Percentiles rank a stretch among this genome's conserved stretches.
Conservation (phyloP, 2,329 filamentous ascomycete genomes). For the Cadophora malorum region DNA sequence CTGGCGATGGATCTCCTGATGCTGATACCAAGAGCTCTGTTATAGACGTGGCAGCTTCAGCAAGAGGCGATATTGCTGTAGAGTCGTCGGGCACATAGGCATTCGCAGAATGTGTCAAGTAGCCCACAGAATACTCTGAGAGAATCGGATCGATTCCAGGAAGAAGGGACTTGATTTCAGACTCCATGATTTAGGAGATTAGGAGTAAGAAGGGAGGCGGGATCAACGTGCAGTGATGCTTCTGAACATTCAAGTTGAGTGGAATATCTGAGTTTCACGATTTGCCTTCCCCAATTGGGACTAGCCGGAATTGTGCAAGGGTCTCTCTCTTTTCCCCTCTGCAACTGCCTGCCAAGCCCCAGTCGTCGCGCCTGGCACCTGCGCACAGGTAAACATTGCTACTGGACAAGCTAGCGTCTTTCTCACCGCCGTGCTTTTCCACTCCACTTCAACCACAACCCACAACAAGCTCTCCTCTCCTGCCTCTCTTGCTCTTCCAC, state of each 20-base stretch:
- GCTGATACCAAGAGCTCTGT: slow-evolving; percentile 92
- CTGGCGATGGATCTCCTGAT: slow-evolving; percentile 77
- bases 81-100: slow-evolving; percentile 79
- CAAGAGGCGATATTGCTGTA: slow-evolving; percentile 74
- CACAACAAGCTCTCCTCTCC: slow-evolving; percentile 35
- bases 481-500: slow-evolving; percentile 33
- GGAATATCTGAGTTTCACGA: background rate
- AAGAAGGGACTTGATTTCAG: slow-evolving; percentile 83
- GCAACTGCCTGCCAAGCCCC: too few relatives aligned
- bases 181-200: slow-evolving; percentile 67
- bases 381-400: slow-evolving; percentile 12
- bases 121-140: slow-evolving; percentile 92
- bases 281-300: background rate
- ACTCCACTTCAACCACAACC: slow-evolving; percentile 22
- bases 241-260: background rate
- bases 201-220: background rate
- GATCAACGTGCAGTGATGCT: background rate
- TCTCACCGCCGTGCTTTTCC: slow-evolving; percentile 27
- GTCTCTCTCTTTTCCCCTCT: background rate
- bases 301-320: background rate
- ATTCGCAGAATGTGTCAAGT: slow-evolving; percentile 90
- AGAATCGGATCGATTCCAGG: slow-evolving; percentile 88
- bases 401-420: slow-evolving; percentile 17
- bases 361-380: background rate
- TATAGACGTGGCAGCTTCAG: slow-evolving; percentile 82